Conservation (phyloP, 768 basidiomycete species). For the Mycena olivaceomarginata region DNA sequence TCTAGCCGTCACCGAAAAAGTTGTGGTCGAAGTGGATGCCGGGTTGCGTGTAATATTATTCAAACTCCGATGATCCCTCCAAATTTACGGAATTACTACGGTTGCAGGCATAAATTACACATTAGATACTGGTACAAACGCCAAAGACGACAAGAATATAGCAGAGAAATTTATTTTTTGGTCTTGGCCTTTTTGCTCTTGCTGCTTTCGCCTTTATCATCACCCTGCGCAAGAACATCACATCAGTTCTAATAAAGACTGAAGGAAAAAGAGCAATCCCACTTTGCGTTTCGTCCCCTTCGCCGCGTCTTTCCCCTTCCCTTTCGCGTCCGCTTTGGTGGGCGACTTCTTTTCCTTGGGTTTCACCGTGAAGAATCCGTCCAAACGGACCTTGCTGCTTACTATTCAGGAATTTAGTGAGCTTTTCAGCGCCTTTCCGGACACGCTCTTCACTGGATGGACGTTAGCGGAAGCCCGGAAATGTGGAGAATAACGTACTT, state of each 20-base stretch:
- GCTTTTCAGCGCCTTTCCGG: slow-evolving; percentile 95
- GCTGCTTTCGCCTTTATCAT: slow-evolving; percentile 61
- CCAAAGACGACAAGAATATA: background rate
- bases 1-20: slow-evolving; percentile 26
- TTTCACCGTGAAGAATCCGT: slow-evolving; percentile 94
- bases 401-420: slow-evolving; percentile 88
- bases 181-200: slow-evolving; percentile 63
- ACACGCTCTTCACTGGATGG: slow-evolving; percentile 94
- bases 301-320: slow-evolving; percentile 60
- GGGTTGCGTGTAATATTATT: slow-evolving; percentile 8
- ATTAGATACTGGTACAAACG: slow-evolving; percentile 13
- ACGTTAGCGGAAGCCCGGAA: slow-evolving; percentile 19
- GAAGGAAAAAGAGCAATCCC: slow-evolving; percentile 33
- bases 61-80: slow-evolving; percentile 19
- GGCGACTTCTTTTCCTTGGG: slow-evolving; percentile 68
- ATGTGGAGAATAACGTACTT: slow-evolving; percentile 73
- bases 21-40: slow-evolving; percentile 27
- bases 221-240: slow-evolving; percentile 53
- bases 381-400: slow-evolving; percentile 98
- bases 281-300: slow-evolving; percentile 77
- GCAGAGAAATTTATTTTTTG: slow-evolving; percentile 54
- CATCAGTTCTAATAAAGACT: background rate
- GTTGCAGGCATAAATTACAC: slow-evolving; percentile 22
- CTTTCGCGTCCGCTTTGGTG: slow-evolving; percentile 55
- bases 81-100: background rate